Evolutionary conservation across 2,329 filamentous ascomycete genomes (phyloP), one percentile per base, ranked within the genome.

Genomic region (Keithomyces neogunnii): DNA sequence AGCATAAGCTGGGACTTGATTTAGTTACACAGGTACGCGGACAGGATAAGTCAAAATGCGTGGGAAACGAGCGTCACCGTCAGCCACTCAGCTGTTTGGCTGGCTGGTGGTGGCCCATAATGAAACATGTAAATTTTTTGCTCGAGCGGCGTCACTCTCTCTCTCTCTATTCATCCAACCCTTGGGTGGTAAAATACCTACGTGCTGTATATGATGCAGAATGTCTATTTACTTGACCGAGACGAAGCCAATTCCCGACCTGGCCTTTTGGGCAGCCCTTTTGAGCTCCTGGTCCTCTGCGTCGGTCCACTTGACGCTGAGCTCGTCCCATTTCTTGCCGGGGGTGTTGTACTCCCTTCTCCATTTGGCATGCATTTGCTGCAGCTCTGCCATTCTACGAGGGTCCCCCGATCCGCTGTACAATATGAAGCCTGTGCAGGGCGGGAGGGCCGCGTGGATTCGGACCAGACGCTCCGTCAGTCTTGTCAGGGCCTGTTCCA

Each of bases 271-370:
- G 19, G 78, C 77, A 0, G 82, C 82, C 60, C 69, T 73, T 60
- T 73, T 77, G 57, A 86, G 69, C 38, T 75, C 78, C 68, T 86
- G 81, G 45, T 84, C 80, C 65, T 86, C 84, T 0, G 65, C 69
- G 59, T 86, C 83, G 8, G 82, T 86, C 84, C 84, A 87, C 65
- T 80, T 76, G 52, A 86, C 80, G 58, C 74, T 80, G 36, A 86
- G 69, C 55, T 84, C 68, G 63, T 86, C 81, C 83, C 83, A 86
- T 58, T 84, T 84, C 56, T 72, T 78, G 10, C 80, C 78, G 0
- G 77, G 77, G 7, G 75, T 77, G 64, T 82, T 81, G 63, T 83
- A 86, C 65, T 87, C 83, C 58, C 74, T 75, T 62, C 77, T 80
- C 71, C 78, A 84, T 64, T 78, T 75, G 5, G 73, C 63, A 48